Base-by-base conservation (phyloP, 2,329 filamentous ascomycete genomes). In the Elsinoe australis region DNA sequence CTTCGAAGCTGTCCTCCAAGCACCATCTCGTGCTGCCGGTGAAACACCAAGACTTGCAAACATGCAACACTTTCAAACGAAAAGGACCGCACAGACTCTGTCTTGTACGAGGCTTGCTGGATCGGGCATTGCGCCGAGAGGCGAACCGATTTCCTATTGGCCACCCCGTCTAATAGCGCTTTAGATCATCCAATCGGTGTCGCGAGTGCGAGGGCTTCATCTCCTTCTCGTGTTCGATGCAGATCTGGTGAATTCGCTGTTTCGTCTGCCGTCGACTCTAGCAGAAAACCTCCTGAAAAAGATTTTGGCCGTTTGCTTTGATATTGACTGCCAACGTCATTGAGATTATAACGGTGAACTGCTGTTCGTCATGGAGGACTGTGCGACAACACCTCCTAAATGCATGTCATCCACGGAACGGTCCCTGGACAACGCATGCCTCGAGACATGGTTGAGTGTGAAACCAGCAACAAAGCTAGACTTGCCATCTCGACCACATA, bases 71-170 rank as follows among this genome's bases (percentile, higher is more conserved):
- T n/a, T n/a, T n/a, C n/a, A n/a, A n/a, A n/a, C 26, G 26, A 12
- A 29, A 29, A 29, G 26, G 7, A 29, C 26, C 39, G 39, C 39
- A 44, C 39, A 32, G 39, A 44, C 39, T 29, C 39, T 44, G n/a
- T 44, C 39, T 44, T 32, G 39, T 44, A 44, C 39, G 39, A 44
- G 28, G 24, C 39, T 24, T 44, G 39, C 39, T 44, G 24, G 39
- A 44, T 44, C 39, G 39, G 39, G 39, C 10, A 44, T 44, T 18
- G 21, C 35, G 35, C 35, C 35, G 35, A 39, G 35, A 39, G 35
- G 35, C 35, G 18, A 39, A 12, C 17, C 14, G 17, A 15, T 21
- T 19, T 12, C 35, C 24, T 22, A 39, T 39, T 39, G 35, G 35
- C 18, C 35, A 18, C 28, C 17, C 3, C n/a, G 28, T 7, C 39